Evolutionary conservation across 2,329 filamentous ascomycete species (phyloP), one percentile per base, ranked within the genome.

Genomic region (Aspergillus alliaceus): DNA sequence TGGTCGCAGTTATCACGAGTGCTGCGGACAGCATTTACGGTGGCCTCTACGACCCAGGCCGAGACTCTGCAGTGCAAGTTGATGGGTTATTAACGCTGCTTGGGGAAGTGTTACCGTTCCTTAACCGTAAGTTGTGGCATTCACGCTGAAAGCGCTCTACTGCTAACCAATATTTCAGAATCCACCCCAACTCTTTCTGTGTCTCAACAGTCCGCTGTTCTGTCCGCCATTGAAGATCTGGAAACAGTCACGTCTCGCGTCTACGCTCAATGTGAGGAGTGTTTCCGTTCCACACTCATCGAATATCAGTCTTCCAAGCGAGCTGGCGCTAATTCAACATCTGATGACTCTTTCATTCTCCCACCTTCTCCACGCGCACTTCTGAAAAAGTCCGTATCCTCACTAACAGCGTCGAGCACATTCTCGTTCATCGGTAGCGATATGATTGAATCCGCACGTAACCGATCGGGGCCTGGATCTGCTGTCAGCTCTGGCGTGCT

Each of bases 1-100:
- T 98, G 50, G 81, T 91, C 42, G 89, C 91, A n/a, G 88, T 96
- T 57, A 90, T 97, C 65, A 85, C 88, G 53, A 95, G 90, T 69
- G 89, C 93, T 2, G 89, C 90, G 56, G 92, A 96, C 72, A 93
- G 91, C 70, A 96, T 98, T 66, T 90, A 90, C 56, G 93, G 93
- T 54, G 93, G 93, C 1, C 80, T 97, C 2, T 96, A 92, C 71
- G 93, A 98, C 69, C 86, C 87, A 24, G 84, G 85, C 18, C 85
- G 90, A 12, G 90, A 93, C 68, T 87, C 90, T 0, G 91, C 96
- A 6, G 89, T 97, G 18, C 90, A 90, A 65, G 90, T 96, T 60
- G 93, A 98, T 66, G 93, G 93, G 52, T 76, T 98, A 22, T 80
- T 97, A 8, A 86, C 89, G 3, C 80, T 98, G 14, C 82, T 98